Percentiles rank a stretch among this genome's conserved stretches.
Evolutionary conservation across 495 filamentous ascomycete genomes (phyloP).

Genomic region (Penicillium canariense): DNA sequence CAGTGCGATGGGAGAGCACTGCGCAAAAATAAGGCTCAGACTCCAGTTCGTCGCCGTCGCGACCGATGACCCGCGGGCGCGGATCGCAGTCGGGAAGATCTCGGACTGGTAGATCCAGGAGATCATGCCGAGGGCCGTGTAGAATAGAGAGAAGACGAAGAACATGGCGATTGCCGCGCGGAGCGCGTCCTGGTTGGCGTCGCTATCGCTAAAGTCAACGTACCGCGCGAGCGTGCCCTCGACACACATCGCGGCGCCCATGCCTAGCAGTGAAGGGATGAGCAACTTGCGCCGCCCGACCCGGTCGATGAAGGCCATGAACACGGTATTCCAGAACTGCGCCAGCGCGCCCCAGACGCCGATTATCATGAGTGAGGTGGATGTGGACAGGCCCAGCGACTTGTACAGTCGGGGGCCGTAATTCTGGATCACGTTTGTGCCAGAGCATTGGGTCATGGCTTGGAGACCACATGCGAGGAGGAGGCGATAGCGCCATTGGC

Average conservation of each 20-base stretch:
- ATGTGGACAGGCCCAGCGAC: conserved; percentile 43
- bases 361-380: conserved; percentile 50
- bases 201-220: conserved; percentile 22
- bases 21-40: conserved; percentile 53
- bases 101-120: conserved; percentile 58
- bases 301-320: conserved; percentile 52
- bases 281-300: conserved; percentile 53
- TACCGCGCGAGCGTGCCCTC: conserved; percentile 44
- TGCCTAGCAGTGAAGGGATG: conserved; percentile 48
- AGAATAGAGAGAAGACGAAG: conserved; percentile 56
- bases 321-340: conserved; percentile 46
- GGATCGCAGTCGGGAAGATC: conserved; percentile 55
- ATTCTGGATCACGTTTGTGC: conserved; percentile 53
- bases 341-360: conserved; percentile 53
- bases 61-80: conserved; percentile 51
- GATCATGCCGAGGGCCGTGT: conserved; percentile 51
- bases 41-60: conserved; percentile 55
- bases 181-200: conserved; percentile 40
- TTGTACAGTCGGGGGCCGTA: conserved; percentile 51
- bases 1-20: conserved; percentile 54
- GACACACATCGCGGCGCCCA: conserved; percentile 51
- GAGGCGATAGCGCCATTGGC: conserved; percentile 44
- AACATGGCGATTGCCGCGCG: conserved; percentile 57
- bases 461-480: conserved; percentile 53
- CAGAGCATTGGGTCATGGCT: conserved; percentile 52